Evolutionary conservation across 805 yeast genomes (phyloP), one percentile per base, ranked within the genome.

Genomic region (Spathaspora hagerdaliae): DNA sequence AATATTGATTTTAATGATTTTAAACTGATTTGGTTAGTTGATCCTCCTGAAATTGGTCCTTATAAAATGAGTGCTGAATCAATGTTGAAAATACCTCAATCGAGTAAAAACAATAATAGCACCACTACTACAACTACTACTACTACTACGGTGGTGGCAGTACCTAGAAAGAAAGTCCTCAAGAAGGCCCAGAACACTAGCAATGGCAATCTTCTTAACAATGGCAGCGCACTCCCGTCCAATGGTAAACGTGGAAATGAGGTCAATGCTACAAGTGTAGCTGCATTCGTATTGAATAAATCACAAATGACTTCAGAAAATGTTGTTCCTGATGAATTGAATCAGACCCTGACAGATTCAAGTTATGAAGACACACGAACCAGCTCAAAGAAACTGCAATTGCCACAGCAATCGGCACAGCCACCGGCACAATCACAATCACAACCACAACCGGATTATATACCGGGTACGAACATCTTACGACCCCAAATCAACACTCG

Each of bases 61-160:
- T 87, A 83, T 57, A 85, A 83, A 48, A 74, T 87, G 63, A 77
- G 78, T 43, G 94, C 94, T 0, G 81, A 82, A 56, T 79, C 92
- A 1, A 86, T 87, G 94, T 78, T 82, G 66, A 84, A 87, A 32
- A 71, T 85, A 34, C 90, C 92, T 0, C 64, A 65, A 37, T 39
- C 60, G 27, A 27, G 47, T 8, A 53, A 52, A 38, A 36, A 26
- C 26, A 19, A n/a, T n/a, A n/a, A n/a, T n/a, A n/a, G n/a, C n/a
- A n/a, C n/a, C n/a, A n/a, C n/a, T n/a, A n/a, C n/a, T n/a, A n/a
- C n/a, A n/a, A n/a, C n/a, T n/a, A n/a, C n/a, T n/a, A n/a, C n/a
- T n/a, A n/a, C n/a, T n/a, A n/a, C 24, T 19, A 19, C 24, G 4
- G 24, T 19, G 24, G 44, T 26, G n/a, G 11, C 39, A 7, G 24